A percentile compares a stretch with the other conserved stretches of the same genome.
Conservation (phyloP, 768 basidiomycete genomes). For the Hypsizygus marmoreus region DNA sequence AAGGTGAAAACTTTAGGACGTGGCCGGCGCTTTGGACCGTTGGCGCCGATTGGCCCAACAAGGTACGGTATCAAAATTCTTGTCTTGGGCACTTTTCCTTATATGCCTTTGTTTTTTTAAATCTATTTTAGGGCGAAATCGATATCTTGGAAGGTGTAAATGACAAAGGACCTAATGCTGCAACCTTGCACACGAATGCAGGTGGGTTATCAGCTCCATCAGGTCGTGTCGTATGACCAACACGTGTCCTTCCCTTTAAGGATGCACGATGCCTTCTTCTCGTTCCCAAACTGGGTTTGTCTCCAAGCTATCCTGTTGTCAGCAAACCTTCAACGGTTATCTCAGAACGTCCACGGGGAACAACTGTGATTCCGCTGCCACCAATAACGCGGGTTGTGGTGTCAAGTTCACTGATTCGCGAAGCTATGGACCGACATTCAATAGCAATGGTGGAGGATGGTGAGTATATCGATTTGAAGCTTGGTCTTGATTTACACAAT, state of each 20-base stretch:
- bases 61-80: constrained; percentile 22
- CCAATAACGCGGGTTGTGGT: constrained; percentile 58
- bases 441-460: constrained; percentile 64
- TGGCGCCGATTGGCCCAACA: constrained; percentile 48
- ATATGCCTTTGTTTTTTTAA: too few species aligned
- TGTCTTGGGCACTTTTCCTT: neutral
- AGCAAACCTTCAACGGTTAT: constrained; percentile 1
- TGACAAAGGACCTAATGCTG: constrained; percentile 36
- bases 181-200: constrained; percentile 37
- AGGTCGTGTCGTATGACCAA: too few species aligned
- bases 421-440: constrained; percentile 62
- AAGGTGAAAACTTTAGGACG: constrained; percentile 24
- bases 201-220: constrained; percentile 57
- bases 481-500: neutral
- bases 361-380: constrained; percentile 52
- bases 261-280: constrained; percentile 54
- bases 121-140: constrained; percentile 47
- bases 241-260: constrained; percentile 21
- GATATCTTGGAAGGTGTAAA: constrained; percentile 48
- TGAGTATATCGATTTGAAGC: too few species aligned
- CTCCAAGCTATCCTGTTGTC: neutral
- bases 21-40: constrained; percentile 65
- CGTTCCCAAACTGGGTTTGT: constrained; percentile 49
- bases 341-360: constrained; percentile 36
- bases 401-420: constrained; percentile 42